Evolutionary conservation across 75 land plant genomes (phyloP).

Genomic region (Adiantum capillusveneris): DNA sequence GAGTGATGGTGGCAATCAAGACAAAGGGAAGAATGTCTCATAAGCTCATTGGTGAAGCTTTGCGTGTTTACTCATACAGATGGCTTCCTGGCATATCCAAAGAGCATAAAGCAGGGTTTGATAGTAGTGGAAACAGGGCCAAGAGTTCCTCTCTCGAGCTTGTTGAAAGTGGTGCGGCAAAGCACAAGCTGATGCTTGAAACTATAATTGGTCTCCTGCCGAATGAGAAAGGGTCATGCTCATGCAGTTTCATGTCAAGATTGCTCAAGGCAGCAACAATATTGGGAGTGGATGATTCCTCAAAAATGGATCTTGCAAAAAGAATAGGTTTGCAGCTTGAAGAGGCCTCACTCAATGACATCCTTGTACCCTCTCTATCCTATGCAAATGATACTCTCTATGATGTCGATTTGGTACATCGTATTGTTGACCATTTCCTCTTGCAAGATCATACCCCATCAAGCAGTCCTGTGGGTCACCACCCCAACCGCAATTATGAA

Average conservation of each 20-base stretch:
- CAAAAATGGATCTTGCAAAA: constrained; percentile 47
- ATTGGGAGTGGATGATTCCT: constrained; percentile 32
- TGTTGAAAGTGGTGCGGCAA: constrained; percentile 34
- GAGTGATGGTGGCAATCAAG: constrained; percentile 45
- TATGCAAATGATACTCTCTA: constrained; percentile 31
- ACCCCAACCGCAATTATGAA: not conserved
- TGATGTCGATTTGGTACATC: constrained; percentile 51
- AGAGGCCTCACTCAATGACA: constrained; percentile 54
- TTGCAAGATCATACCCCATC: constrained; percentile 37
- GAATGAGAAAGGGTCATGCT: constrained; percentile 37
- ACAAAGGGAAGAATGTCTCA: constrained; percentile 43
- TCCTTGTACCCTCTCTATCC: constrained; percentile 42
- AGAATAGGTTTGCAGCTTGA: constrained; percentile 55
- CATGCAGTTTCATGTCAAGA: constrained; percentile 52
- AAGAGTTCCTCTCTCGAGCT: constrained; percentile 35
- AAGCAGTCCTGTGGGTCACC: constrained; percentile 6
- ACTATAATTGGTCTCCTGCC: constrained; percentile 57
- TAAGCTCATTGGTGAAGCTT: constrained; percentile 46
- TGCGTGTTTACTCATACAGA: constrained; percentile 46
- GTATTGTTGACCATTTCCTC: constrained; percentile 50
- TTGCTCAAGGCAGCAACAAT: constrained; percentile 50
- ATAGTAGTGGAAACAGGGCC: constrained; percentile 25
- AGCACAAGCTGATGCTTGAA: constrained; percentile 47
- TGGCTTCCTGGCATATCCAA: constrained; percentile 55
- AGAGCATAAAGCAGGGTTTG: constrained; percentile 19